Evolutionary conservation across 176 grass and related monocot species (phyloP), one percentile per base, ranked within the genome.

Genomic region (Hyparrhenia diplandra): DNA sequence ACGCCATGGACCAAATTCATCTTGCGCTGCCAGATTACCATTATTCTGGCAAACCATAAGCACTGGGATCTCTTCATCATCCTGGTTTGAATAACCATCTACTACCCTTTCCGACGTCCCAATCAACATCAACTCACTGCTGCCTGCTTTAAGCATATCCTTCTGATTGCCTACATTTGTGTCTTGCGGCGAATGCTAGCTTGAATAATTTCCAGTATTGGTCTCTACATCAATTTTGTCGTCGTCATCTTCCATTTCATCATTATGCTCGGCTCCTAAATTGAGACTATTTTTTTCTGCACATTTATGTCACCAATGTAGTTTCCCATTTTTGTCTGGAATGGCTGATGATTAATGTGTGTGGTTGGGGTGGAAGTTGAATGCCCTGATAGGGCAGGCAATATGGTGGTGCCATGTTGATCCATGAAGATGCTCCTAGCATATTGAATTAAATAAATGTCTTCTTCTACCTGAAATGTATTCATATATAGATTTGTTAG

Each of bases 381-480:
- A 34, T 94, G 88, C 45, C 89, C 88, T 18, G 90, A 99, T 27
- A 91, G 36, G n/a, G 79, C 86, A 18, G 96, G 85, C 82, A 82
- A 80, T 63, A 73, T 80, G 28, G 78, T 71, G 51, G 80, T 54
- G 30, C 89, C 79, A 27, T 80, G 35, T 20, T 88, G 85, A 49
- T 91, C 90, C 71, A 87, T 71, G 87, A 93, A 99, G 84, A 88
- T 82, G 54, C 64, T 83, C 76, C 83, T 93, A 62, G 85, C 88
- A 66, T 89, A 87, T 37, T 93, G 88, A 43, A 95, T 14, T 47
- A 98, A 30, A 13, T 82, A 27, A 13, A 67, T 87, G 16, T 98
- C 90, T 80, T 98, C 90, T 74, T 90, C 88, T 55, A 98, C 88
- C 95, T 98, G 79, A 89, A 79, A 78, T 80, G 8, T 51, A 47